These are phyloP conservation scores for Chlorella sp. DNA, from an alignment of 139 green algal species.

Conservation along the genomic window DNA sequence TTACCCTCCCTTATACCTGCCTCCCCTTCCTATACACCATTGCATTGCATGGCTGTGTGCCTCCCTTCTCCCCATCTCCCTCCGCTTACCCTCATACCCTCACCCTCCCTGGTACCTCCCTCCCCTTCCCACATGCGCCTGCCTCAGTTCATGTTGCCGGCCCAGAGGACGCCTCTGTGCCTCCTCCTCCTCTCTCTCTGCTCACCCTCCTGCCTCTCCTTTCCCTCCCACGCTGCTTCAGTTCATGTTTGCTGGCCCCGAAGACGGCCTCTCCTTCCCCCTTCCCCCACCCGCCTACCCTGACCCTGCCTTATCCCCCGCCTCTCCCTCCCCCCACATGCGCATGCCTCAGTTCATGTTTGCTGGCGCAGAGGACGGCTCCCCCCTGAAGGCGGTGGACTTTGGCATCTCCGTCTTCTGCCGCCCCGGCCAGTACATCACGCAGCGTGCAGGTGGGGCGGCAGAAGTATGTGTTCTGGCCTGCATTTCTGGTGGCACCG, in stretches of 20 bases:
- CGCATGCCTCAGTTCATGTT: conserved; percentile 66
- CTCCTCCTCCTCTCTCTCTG: no score
- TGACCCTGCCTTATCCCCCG: neutral
- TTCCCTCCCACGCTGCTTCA: neutral
- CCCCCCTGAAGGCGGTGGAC: conserved; percentile 77
- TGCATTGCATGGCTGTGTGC: no score
- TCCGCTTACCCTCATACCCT: no score
- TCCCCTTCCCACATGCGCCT: no score
- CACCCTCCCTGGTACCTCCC: no score
- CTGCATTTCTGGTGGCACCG: no score
- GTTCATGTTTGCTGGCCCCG: conserved; percentile 69
- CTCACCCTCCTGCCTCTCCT: neutral
- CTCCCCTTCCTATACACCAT: no score
- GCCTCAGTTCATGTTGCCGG: no score
- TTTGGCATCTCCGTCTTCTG: conserved; percentile 73
- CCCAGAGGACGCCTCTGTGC: no score
- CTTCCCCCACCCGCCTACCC: neutral
- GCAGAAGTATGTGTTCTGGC: no score
- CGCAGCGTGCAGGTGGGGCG: neutral
- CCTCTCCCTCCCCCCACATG: neutral
- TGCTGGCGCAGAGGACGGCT: conserved; percentile 42
- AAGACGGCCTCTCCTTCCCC: conserved; percentile 42
- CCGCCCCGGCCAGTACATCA: conserved; percentile 46
- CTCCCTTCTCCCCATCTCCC: no score
- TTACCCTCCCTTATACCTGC: neutral